Evolutionary conservation across 257 asterid species (phyloP), one percentile per base, ranked within the genome.

Genomic region (Verbena officinalis): DNA sequence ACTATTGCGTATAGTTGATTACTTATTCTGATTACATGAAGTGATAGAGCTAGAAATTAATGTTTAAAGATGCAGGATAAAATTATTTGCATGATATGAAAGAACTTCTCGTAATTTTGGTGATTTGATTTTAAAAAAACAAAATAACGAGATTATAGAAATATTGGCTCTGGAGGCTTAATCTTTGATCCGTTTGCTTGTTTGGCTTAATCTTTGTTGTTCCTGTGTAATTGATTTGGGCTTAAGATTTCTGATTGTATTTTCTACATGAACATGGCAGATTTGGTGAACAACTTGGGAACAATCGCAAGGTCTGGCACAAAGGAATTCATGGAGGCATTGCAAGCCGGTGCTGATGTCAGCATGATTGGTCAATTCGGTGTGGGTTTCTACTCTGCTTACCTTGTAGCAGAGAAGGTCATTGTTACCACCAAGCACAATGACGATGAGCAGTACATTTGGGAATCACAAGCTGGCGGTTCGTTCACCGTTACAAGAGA

Each of bases 281-380:
- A 86, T 77, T 70, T 88, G 91, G 95, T 88, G 74, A 88, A 88
- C 81, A 88, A 85, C 50, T 51, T 88, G 78, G 94, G 96, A 12
- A 88, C 96, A 1, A 88, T 88, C 36, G 96, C 96, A 7, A 78
- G 94, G 73, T 88, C 96, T 14, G 96, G 96, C 0, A 88, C 94
- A 1, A 88, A 88, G 64, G 96, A 88, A 30, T 86, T 88, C 44
- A 88, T 88, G 95, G 95, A 88, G 71, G 96, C 95, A 0, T 36
- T 88, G 73, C 91, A 86, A 51, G 96, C 95, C 0, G 96, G 96
- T n/a, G 96, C 95, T 10, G 96, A 88, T 60, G 96, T 88, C n/a
- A 86, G 91, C 78, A 88, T 88, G 96, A 88, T 86, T 52, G 96
- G 96, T 7, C 96, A 88, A 19, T 88, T 85, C 16, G 96, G 94